Conservation (phyloP, 2,329 filamentous ascomycete species). For the Neonectria magnoliae region DNA sequence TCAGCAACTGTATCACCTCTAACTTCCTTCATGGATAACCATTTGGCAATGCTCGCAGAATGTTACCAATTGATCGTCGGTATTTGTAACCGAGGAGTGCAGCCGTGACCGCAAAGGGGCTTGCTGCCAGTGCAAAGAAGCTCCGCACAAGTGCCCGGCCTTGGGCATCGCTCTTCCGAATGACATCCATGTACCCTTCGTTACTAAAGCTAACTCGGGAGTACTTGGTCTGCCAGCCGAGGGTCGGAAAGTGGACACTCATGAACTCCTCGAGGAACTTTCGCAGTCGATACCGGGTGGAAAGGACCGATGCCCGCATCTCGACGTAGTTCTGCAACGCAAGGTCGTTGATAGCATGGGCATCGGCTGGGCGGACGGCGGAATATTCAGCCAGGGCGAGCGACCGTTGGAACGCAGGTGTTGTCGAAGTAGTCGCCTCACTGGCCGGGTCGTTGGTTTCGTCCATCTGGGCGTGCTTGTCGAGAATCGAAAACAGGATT, state of each 20-base stretch:
- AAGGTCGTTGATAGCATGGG: conserved; percentile 90
- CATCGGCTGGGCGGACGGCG: conserved; percentile 76
- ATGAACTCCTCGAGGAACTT: conserved; percentile 89
- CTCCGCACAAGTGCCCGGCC: conserved; percentile 65
- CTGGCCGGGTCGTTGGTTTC: conserved; percentile 55
- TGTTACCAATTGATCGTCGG: conserved; percentile 35
- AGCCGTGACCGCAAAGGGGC: conserved; percentile 43
- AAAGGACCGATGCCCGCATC: conserved; percentile 89
- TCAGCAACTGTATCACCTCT: background rate
- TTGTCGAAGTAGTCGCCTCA: conserved; percentile 48
- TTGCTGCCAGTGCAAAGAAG: conserved; percentile 51
- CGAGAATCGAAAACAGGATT: conserved; percentile 84
- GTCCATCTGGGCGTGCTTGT: conserved; percentile 66
- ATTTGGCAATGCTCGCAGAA: conserved; percentile 29
- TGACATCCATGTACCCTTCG: conserved; percentile 86
- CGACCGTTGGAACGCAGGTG: conserved; percentile 65
- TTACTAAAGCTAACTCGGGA: conserved; percentile 93
- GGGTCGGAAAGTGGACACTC: conserved; percentile 76
- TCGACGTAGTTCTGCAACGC: conserved; percentile 92
- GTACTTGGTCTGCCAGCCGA: conserved; percentile 95
- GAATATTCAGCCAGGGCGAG: conserved; percentile 82
- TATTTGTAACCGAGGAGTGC: conserved; percentile 43
- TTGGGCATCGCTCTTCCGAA: conserved; percentile 75
- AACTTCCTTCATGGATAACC: background rate
- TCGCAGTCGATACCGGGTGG: conserved; percentile 78